A percentile compares a stretch with the other conserved stretches of the same genome.
Conservation (phyloP, 176 grass and related monocot species). For the Tuctoria greenei region DNA sequence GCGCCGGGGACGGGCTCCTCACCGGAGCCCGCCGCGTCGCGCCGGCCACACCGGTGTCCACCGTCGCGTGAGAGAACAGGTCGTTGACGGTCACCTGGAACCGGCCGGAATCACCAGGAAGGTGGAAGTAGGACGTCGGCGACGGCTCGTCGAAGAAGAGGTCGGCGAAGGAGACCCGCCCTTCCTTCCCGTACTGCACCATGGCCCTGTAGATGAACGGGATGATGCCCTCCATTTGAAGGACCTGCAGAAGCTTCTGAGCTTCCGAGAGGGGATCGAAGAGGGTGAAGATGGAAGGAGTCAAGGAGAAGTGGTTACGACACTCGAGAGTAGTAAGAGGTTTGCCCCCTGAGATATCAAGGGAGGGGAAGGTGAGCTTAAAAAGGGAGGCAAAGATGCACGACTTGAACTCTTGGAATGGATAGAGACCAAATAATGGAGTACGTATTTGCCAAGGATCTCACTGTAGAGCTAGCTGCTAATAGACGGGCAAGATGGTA, state of each 20-base stretch:
- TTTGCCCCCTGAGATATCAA: background rate
- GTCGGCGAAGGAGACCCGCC: conserved; percentile 49
- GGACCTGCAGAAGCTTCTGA: background rate
- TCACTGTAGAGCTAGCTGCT: background rate
- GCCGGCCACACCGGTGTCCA: background rate
- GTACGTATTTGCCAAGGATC: conserved; percentile 8
- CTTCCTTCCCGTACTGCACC: conserved; percentile 57
- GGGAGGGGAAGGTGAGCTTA: conserved; percentile 34
- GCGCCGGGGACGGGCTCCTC: conserved; percentile 1
- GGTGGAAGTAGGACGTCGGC: conserved; percentile 55
- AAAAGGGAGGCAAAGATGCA: conserved; percentile 49
- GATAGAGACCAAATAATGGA: conserved; percentile 42
- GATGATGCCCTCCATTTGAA: conserved; percentile 79
- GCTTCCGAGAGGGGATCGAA: conserved; percentile 4
- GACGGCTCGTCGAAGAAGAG: conserved; percentile 63
- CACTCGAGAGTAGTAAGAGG: background rate
- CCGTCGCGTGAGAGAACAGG: conserved; percentile 32
- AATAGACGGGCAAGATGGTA: background rate
- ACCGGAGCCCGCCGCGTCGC: conserved; percentile 32
- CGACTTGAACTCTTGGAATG: conserved; percentile 30
- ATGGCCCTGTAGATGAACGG: conserved; percentile 86
- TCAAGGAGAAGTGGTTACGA: conserved; percentile 25
- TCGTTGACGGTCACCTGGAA: conserved; percentile 36
- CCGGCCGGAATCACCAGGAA: conserved; percentile 57
- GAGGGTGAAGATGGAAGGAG: conserved; percentile 30